Percentiles rank a stretch among this genome's conserved stretches.
These are phyloP conservation scores for Bauhinia variegata DNA, from an alignment of 306 rosid species.

Conservation along the genomic window DNA sequence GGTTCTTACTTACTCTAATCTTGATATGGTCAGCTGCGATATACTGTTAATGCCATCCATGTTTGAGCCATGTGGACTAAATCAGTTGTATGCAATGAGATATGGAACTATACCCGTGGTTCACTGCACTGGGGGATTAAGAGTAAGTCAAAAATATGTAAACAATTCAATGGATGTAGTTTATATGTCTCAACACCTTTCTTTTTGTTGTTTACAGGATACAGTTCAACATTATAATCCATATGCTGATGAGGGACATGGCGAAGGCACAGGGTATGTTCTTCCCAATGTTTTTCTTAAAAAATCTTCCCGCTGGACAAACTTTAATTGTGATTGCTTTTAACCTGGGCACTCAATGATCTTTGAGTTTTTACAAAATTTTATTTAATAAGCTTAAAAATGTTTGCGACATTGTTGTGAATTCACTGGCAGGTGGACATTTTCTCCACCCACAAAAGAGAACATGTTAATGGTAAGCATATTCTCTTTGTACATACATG, in stretches of 20 bases:
- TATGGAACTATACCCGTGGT: conserved; percentile 93
- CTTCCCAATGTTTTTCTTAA: conserved; percentile 15
- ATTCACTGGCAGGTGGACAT: conserved; percentile 75
- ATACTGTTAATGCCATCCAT: conserved; percentile 86
- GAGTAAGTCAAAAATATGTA: conserved; percentile 60
- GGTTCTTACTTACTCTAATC: conserved; percentile 37
- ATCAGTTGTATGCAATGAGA: conserved; percentile 91
- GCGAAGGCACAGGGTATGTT: conserved; percentile 80
- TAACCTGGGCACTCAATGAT: conserved; percentile 21
- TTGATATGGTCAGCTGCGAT: conserved; percentile 70
- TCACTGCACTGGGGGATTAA: conserved; percentile 90
- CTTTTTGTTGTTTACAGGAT: conserved; percentile 58
- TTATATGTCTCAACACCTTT: conserved; percentile 25
- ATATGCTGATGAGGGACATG: conserved; percentile 52
- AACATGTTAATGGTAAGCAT: conserved; percentile 73
- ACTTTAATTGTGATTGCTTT: background rate
- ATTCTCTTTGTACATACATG: background rate
- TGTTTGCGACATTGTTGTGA: conserved; percentile 31
- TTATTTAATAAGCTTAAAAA: too few relatives aligned
- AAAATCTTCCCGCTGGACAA: background rate
- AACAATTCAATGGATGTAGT: conserved; percentile 16
- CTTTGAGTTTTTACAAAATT: background rate
- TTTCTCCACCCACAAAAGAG: conserved; percentile 74
- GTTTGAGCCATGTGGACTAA: conserved; percentile 91
- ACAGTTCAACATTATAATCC: conserved; percentile 74